phyloP scores from a whole-genome alignment of 2,329 filamentous ascomycete genomes.

The Trichoderma hamatum region DNA sequence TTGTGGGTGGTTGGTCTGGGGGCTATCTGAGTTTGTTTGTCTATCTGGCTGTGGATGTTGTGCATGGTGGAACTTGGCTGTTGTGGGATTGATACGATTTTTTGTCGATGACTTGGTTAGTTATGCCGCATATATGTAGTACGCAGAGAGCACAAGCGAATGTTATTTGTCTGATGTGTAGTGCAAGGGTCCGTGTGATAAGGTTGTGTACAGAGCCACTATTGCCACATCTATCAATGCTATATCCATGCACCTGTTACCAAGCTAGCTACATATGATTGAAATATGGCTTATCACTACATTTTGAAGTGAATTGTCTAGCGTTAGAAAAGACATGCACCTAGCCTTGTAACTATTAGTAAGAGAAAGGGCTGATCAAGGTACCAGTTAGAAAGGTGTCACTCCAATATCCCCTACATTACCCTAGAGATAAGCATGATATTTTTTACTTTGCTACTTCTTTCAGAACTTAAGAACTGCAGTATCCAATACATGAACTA shows the following conservation, averaged over 20 bases:
- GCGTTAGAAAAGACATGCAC: background rate
- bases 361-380: background rate
- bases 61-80: background rate
- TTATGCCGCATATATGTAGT: background rate
- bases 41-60: background rate
- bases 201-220: background rate
- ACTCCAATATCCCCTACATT: background rate
- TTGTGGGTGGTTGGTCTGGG: background rate
- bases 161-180: background rate
- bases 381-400: background rate
- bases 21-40: background rate
- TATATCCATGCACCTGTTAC: background rate
- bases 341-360: background rate
- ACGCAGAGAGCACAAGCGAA: background rate
- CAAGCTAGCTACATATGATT: background rate
- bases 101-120: background rate
- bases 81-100: background rate
- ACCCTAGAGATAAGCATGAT: background rate
- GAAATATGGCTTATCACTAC: background rate
- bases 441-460: background rate
- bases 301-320: background rate
- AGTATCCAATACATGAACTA: background rate
- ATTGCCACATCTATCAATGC: background rate
- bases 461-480: background rate
- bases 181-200: background rate